Conservation (phyloP, 2,329 filamentous ascomycete species). For the Coniochaeta sp. region DNA sequence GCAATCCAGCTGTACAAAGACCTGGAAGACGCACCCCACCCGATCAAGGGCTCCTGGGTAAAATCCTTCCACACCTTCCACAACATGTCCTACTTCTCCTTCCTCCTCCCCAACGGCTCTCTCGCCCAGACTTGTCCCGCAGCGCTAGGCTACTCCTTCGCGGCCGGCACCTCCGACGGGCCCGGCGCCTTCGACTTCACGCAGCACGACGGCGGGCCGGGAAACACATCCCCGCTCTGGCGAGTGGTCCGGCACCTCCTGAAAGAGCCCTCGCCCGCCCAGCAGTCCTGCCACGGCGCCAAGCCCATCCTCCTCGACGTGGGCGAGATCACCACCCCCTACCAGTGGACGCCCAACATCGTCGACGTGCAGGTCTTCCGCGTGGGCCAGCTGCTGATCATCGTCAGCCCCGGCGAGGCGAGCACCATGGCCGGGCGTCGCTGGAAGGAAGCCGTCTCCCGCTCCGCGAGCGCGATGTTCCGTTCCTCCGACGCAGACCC, state of each 20-base stretch:
- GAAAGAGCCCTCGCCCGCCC: constrained; percentile 60
- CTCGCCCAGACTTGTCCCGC: constrained; percentile 72
- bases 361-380: constrained; percentile 83
- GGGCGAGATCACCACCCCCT: constrained; percentile 69
- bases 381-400: constrained; percentile 75
- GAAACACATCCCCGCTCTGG: constrained; percentile 66
- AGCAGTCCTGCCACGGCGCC: constrained; percentile 66
- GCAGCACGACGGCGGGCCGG: constrained; percentile 70
- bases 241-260: constrained; percentile 64
- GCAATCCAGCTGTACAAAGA: constrained; percentile 40
- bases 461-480: constrained; percentile 38
- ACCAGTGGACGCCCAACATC: constrained; percentile 84
- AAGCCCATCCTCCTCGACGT: constrained; percentile 88
- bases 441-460: constrained; percentile 66
- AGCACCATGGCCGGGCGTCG: constrained; percentile 88
- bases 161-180: constrained; percentile 85
- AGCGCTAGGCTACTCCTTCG: constrained; percentile 85
- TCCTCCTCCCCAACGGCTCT: constrained; percentile 65
- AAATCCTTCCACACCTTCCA: constrained; percentile 81
- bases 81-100: constrained; percentile 70
- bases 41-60: constrained; percentile 57
- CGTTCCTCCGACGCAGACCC: constrained; percentile 19
- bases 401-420: constrained; percentile 79
- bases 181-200: constrained; percentile 91
- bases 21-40: constrained; percentile 34